Percentiles rank a stretch among this genome's conserved stretches.
These are phyloP conservation scores for Tausonia pullulans DNA, from an alignment of 1,284 basidiomycete genomes.

Conservation along the genomic window DNA sequence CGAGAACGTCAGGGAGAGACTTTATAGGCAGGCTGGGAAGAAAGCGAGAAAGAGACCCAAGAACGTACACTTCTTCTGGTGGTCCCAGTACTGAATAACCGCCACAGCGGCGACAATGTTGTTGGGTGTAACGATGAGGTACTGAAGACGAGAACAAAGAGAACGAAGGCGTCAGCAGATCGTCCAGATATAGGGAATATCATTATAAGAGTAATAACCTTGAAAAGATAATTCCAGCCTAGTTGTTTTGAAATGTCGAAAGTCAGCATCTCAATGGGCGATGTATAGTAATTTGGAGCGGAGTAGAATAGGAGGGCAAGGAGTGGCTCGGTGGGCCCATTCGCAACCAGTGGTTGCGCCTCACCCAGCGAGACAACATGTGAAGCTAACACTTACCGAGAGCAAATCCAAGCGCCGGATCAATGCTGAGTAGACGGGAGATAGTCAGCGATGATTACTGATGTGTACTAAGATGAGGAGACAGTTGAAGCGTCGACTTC, in stretches of 20 bases:
- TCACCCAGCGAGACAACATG: background rate
- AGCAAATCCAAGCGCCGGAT: conserved; percentile 35
- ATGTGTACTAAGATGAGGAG: background rate
- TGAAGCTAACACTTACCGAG: conserved; percentile 18
- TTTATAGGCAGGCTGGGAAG: background rate
- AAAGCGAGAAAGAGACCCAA: background rate
- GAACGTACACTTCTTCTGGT: conserved; percentile 10
- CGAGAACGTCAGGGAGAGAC: conserved; percentile 21
- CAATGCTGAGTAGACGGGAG: conserved; percentile 31
- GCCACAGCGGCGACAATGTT: conserved; percentile 35
- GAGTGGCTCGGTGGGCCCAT: background rate
- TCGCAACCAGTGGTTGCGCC: background rate
- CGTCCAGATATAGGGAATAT: background rate
- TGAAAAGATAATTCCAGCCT: conserved; percentile 25
- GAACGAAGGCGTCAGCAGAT: background rate
- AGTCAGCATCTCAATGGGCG: too few relatives aligned
- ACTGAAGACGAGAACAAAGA: conserved; percentile 10
- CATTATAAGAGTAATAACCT: conserved; percentile 22
- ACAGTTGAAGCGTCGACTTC: background rate
- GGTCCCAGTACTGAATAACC: conserved; percentile 25
- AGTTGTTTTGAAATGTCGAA: background rate
- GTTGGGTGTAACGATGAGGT: conserved; percentile 35
- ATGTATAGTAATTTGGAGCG: background rate
- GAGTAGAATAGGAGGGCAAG: background rate
- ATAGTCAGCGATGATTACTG: background rate